Evolutionary conservation across 2,329 filamentous ascomycete genomes (phyloP).

Genomic region (Alternaria sp.): DNA sequence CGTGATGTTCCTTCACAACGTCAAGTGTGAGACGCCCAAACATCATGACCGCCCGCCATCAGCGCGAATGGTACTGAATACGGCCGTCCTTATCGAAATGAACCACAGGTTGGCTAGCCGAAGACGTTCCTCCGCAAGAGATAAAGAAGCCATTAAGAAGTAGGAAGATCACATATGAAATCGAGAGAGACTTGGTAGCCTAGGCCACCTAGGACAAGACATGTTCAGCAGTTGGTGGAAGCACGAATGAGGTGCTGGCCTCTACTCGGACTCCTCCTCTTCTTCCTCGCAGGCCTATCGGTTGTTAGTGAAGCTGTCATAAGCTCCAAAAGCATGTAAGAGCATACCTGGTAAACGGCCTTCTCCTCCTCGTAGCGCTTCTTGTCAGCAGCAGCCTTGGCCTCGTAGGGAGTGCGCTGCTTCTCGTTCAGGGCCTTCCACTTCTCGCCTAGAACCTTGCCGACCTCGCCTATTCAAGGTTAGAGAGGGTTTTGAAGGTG

Average conservation of each 20-base stretch:
- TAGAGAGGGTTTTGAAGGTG: conserved; percentile 19
- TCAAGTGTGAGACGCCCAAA: conserved; percentile 42
- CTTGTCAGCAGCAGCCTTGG: conserved; percentile 96
- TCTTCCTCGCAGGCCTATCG: conserved; percentile 47
- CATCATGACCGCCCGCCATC: conserved; percentile 41
- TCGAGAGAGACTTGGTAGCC: conserved; percentile 32
- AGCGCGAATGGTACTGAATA: conserved; percentile 40
- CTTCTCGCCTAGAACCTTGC: conserved; percentile 96
- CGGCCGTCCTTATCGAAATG: conserved; percentile 34
- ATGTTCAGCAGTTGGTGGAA: conserved; percentile 28
- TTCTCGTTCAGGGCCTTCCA: conserved; percentile 97
- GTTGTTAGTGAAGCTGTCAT: conserved; percentile 25
- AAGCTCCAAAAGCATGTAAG: background rate
- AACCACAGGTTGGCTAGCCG: conserved; percentile 37
- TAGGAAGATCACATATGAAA: conserved; percentile 37
- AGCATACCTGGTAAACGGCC: conserved; percentile 67
- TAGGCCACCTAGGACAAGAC: conserved; percentile 37
- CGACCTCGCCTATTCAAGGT: conserved; percentile 78
- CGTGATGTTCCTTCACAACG: conserved; percentile 44
- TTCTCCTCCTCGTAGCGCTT: conserved; percentile 99
- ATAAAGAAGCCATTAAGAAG: conserved; percentile 36
- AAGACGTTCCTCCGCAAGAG: conserved; percentile 33
- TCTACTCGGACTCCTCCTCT: conserved; percentile 54
- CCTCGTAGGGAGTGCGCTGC: conserved; percentile 92
- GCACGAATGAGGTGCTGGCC: conserved; percentile 15